phyloP scores from a whole-genome alignment of 2,329 filamentous ascomycete genomes.

The Colletotrichum kahawae region DNA sequence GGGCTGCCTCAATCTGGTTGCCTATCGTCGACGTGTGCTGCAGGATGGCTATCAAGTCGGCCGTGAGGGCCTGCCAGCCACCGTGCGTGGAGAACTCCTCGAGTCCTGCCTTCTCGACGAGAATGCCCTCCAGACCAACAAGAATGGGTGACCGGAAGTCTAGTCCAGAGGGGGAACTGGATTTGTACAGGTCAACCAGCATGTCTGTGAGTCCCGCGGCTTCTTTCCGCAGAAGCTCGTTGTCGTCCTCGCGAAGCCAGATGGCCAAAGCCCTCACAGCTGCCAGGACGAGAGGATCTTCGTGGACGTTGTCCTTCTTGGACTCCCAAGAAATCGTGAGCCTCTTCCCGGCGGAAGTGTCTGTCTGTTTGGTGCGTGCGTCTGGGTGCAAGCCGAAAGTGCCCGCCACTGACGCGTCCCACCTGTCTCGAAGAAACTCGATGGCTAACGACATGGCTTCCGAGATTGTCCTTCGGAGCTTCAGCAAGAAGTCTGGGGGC shows the following conservation, averaged over 20 bases:
- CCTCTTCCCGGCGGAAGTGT: slow-evolving; percentile 49
- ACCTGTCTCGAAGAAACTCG: slow-evolving; percentile 73
- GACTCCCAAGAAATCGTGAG: slow-evolving; percentile 65
- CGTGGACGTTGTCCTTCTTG: slow-evolving; percentile 47
- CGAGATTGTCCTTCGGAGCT: slow-evolving; percentile 62
- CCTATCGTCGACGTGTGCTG: slow-evolving; percentile 30
- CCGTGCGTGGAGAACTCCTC: slow-evolving; percentile 53
- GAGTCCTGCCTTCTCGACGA: slow-evolving; percentile 50
- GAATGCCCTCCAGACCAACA: slow-evolving; percentile 63
- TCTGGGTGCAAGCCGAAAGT: slow-evolving; percentile 65
- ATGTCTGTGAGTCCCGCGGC: slow-evolving; percentile 66
- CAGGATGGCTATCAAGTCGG: slow-evolving; percentile 54
- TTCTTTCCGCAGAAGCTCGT: slow-evolving; percentile 60
- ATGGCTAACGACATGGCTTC: slow-evolving; percentile 68
- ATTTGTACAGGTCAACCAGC: slow-evolving; percentile 65
- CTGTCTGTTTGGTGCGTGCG: slow-evolving; percentile 49
- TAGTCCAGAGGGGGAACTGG: slow-evolving; percentile 34
- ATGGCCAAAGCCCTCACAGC: slow-evolving; percentile 63
- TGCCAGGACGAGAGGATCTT: slow-evolving; percentile 65
- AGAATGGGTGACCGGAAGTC: slow-evolving; percentile 64
- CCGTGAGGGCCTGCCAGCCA: slow-evolving; percentile 59
- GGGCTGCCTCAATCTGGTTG: slow-evolving; percentile 39
- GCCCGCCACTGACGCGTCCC: slow-evolving; percentile 69
- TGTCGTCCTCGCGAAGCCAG: slow-evolving; percentile 75
- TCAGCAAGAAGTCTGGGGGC: slow-evolving; percentile 64